phyloP scores from a whole-genome alignment of 2,329 filamentous ascomycete species.

The Ceratocystis eucalypticola region DNA sequence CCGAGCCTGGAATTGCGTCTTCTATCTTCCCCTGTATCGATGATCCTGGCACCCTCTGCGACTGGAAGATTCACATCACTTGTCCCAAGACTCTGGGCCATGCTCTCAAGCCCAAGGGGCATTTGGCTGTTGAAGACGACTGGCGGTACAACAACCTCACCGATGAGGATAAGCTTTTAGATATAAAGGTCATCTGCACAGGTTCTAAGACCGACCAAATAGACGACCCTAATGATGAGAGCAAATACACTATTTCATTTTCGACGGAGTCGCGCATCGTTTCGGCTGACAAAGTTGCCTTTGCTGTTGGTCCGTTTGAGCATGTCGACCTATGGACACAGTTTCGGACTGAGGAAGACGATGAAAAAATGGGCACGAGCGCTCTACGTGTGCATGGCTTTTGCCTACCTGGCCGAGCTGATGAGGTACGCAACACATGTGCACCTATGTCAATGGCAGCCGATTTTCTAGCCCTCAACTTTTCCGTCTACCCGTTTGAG shows the following conservation, averaged over 20 bases:
- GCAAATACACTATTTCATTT: conserved; percentile 81
- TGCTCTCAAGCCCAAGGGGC: conserved; percentile 34
- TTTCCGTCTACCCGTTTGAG: conserved; percentile 79
- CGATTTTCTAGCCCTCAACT: conserved; percentile 81
- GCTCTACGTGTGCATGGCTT: conserved; percentile 84
- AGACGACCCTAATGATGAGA: conserved; percentile 59
- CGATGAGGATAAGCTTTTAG: conserved; percentile 74
- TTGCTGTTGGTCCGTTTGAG: conserved; percentile 89
- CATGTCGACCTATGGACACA: conserved; percentile 74
- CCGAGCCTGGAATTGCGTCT: conserved; percentile 64
- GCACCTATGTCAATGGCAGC: conserved; percentile 72
- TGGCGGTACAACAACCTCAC: conserved; percentile 28
- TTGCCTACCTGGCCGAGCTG: conserved; percentile 68
- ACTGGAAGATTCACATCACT: conserved; percentile 79
- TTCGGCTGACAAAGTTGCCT: conserved; percentile 79
- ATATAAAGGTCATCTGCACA: conserved; percentile 83
- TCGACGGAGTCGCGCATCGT: conserved; percentile 54
- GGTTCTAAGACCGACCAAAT: conserved; percentile 78
- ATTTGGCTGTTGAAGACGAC: conserved; percentile 27
- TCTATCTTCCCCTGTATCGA: conserved; percentile 92
- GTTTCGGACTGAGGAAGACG: conserved; percentile 79
- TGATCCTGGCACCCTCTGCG: conserved; percentile 63
- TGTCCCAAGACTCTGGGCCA: conserved; percentile 79
- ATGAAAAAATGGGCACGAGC: conserved; percentile 77
- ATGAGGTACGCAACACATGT: conserved; percentile 78